Evolutionary conservation across 1,139 yeast species (phyloP), one percentile per base, ranked within the genome.

Genomic region (Yamadazyma songkhlaensis): DNA sequence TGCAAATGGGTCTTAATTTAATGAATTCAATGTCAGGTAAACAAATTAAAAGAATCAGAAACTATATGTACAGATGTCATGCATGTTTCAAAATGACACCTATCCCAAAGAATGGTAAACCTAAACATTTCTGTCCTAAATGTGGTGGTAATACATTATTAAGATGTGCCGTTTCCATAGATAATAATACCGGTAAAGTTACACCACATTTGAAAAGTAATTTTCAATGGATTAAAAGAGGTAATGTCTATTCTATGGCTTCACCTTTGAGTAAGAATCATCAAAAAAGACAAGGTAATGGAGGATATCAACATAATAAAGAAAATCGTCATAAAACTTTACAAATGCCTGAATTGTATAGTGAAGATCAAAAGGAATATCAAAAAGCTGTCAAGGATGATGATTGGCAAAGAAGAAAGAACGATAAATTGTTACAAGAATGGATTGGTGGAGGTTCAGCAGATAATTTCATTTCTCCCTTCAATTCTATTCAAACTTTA

Each of bases 381-480:
- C 81, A 79, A 50, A 82, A 84, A 57, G 95, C 96, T 2, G 60
- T 90, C 41, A 89, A 89, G 57, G 83, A 86, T 53, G 95, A 89
- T 42, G 81, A 82, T 34, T 88, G 97, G 95, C 84, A 83, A 51
- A 78, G 87, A 57, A 76, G 84, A 52, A 86, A 87, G 54, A 87
- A 87, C 50, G 97, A 89, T 51, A 89, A 89, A 62, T 68, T 84
- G 45, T 67, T 89, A 47, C 81, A 84, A 51, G 89, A 88, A 54
- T 92, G 95, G 85, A 80, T 89, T 38, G 96, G 96, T 22, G 95
- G 95, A 13, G 96, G 95, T 4, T 84, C 95, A 42, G 97, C 95
- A 6, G 97, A 90, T 53, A 84, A 86, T 51, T 82, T 80, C 51
- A 80, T 84, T 40, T 84, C 96, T n/a, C 97, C 98, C 8, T 92